Base-by-base conservation (phyloP, 495 filamentous ascomycete species). In the Cudoniella acicularis region DNA sequence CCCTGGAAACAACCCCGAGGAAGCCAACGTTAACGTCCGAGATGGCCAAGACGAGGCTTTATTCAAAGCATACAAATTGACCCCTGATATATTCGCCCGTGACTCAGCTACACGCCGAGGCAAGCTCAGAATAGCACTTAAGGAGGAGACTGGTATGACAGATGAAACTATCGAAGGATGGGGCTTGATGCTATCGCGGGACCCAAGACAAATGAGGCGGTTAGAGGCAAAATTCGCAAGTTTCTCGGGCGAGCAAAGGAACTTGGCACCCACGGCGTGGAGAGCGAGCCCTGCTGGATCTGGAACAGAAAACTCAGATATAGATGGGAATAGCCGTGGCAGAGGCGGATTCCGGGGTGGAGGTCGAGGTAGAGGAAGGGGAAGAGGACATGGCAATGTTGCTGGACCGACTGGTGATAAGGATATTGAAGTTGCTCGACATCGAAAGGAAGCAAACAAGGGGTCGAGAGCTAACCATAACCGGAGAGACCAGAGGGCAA, bases 161-260 rank as follows among this genome's bases (percentile, higher is more conserved):
- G 93, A 98, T 62, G 94, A 98, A 69, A 87, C 85, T 6, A 89
- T 98, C 45, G 94, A 98, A 69, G 94, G 94, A 13, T 98, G 92
- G 91, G 89, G 79, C 2, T 71, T 96, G 22, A 96, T 98, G 90
- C 67, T 96, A 1, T 67, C 69, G 6, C 76, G 92, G 23, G 87
- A 95, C 64, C 80, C 85, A n/a, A 77, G 79, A 60, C 76, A 85
- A 48, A 69, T 85, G 67, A 75, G 80, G 58, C 76, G 78, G 62
- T 68, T 97, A 47, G 88, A 92, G 72, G 76, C 76, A 52, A 83
- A 79, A 65, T 87, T 87, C 63, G 78, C 82, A 17, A 74, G 79
- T 62, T 85, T 82, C 53, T 69, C 73, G 23, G 87, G 83, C 0
- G 71, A 73, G 51, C 90, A 95, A 69, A 73, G 67, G 1, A 78